Conservation (phyloP, 768 basidiomycete species). For the Gautieria morchelliformis region DNA sequence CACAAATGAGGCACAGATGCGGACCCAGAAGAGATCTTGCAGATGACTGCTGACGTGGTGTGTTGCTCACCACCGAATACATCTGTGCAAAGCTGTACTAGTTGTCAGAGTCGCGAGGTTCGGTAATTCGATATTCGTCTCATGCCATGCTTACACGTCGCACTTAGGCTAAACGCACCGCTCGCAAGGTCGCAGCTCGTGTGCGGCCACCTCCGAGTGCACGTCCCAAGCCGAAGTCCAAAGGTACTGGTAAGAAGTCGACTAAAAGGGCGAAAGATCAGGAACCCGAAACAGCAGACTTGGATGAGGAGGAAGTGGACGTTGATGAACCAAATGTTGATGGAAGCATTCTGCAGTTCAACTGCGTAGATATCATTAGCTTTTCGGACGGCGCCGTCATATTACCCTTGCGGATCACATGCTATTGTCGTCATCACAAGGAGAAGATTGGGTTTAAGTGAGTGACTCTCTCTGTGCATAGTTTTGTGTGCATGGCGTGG, state of each 20-base stretch:
- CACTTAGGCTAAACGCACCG: slow-evolving; percentile 73
- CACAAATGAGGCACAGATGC: slow-evolving; percentile 38
- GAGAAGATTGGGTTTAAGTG: slow-evolving; percentile 83
- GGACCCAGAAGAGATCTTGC: slow-evolving; percentile 55
- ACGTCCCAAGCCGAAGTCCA: slow-evolving; percentile 64
- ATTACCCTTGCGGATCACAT: slow-evolving; percentile 92
- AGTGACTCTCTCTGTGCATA: slow-evolving; percentile 6
- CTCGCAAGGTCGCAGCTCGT: slow-evolving; percentile 79
- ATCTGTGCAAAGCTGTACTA: slow-evolving; percentile 74
- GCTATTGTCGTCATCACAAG: slow-evolving; percentile 97
- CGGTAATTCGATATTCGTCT: slow-evolving; percentile 14
- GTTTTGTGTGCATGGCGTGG: not conserved
- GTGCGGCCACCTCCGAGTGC: slow-evolving; percentile 47
- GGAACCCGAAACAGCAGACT: not conserved
- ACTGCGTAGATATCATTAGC: slow-evolving; percentile 83
- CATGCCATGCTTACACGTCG: not conserved
- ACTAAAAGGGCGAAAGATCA: slow-evolving; percentile 44
- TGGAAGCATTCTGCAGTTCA: slow-evolving; percentile 80
- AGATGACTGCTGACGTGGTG: slow-evolving; percentile 63
- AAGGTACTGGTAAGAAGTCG: slow-evolving; percentile 35
- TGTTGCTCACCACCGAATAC: slow-evolving; percentile 75
- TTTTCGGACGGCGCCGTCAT: slow-evolving; percentile 80
- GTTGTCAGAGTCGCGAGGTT: slow-evolving; percentile 82
- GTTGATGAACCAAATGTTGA: slow-evolving; percentile 31
- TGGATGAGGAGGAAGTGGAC: slow-evolving; percentile 6